phyloP scores from a whole-genome alignment of 257 asterid genomes.

The Handroanthus guayacan region DNA sequence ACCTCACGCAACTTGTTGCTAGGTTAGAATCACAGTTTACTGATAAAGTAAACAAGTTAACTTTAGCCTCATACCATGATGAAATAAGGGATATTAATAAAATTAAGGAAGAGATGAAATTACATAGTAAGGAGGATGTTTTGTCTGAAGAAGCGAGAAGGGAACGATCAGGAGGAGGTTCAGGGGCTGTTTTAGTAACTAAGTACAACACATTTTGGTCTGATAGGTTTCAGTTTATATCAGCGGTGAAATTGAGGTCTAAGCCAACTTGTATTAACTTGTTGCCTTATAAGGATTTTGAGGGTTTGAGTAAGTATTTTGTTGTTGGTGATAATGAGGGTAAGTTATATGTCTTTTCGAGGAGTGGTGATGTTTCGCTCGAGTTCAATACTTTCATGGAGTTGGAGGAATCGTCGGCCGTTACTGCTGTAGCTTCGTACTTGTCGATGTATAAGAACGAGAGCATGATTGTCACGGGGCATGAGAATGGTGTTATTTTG shows the following conservation, averaged over 20 bases:
- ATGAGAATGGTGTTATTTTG: constrained; percentile 67
- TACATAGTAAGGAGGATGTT: constrained; percentile 39
- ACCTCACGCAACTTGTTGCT: constrained; percentile 65
- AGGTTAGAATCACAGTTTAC: constrained; percentile 68
- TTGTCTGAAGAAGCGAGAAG: constrained; percentile 28
- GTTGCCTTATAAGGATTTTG: constrained; percentile 79
- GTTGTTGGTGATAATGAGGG: constrained; percentile 88
- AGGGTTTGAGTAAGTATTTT: constrained; percentile 78
- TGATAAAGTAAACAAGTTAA: constrained; percentile 37
- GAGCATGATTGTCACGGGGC: constrained; percentile 80
- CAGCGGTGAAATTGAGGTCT: constrained; percentile 85
- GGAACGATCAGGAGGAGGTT: constrained; percentile 34
- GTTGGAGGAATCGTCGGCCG: constrained; percentile 45
- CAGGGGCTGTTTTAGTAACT: constrained; percentile 53
- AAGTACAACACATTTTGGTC: constrained; percentile 87
- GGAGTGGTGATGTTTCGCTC: constrained; percentile 73
- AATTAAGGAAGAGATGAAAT: constrained; percentile 33
- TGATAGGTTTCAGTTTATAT: constrained; percentile 83
- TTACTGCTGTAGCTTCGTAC: constrained; percentile 67
- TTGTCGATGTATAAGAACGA: constrained; percentile 80
- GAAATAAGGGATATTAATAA: constrained; percentile 37
- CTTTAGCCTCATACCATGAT: constrained; percentile 21
- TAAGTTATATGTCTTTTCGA: constrained; percentile 57
- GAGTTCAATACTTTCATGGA: constrained; percentile 58
- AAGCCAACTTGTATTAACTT: constrained; percentile 68